Conservation (phyloP, 495 filamentous ascomycete genomes). For the Astrothelium macrocarpum region DNA sequence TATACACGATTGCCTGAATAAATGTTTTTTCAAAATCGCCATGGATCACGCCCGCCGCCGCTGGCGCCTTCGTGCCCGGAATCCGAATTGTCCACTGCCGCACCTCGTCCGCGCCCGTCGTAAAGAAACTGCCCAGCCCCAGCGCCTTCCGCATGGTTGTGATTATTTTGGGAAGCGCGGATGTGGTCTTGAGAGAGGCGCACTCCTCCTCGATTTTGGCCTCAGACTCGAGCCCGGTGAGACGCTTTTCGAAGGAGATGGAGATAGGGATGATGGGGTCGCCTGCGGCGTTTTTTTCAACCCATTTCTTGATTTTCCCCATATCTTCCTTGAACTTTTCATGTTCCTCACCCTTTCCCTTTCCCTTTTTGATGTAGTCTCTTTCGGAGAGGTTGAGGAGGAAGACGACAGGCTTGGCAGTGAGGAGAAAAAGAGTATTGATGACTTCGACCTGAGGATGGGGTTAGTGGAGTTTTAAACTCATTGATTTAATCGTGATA, state of each 20-base stretch:
- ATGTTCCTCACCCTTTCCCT: too few relatives aligned
- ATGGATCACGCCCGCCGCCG: conserved; percentile 96
- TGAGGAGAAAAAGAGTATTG: conserved; percentile 90
- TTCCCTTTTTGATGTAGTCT: conserved; percentile 90
- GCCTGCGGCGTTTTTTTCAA: conserved; percentile 77
- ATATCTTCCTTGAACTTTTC: too few relatives aligned
- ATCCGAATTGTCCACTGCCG: conserved; percentile 97
- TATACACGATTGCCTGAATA: conserved; percentile 91
- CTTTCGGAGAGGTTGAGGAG: conserved; percentile 94
- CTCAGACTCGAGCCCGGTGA: conserved; percentile 67
- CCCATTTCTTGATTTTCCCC: conserved; percentile 86
- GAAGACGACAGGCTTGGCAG: conserved; percentile 95
- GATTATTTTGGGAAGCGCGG: conserved; percentile 84
- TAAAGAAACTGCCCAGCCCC: conserved; percentile 92
- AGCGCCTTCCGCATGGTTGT: conserved; percentile 88
- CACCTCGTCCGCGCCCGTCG: conserved; percentile 91
- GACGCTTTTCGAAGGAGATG: conserved; percentile 81
- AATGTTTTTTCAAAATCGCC: conserved; percentile 99
- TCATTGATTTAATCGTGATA: not conserved
- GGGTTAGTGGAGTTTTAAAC: not conserved
- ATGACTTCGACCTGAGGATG: conserved; percentile 78
- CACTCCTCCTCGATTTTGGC: conserved; percentile 76
- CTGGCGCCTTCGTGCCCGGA: conserved; percentile 82
- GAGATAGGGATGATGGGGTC: conserved; percentile 91
- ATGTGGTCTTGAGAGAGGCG: conserved; percentile 80